A percentile compares a stretch with the other conserved stretches of the same genome.
phyloP scores from a whole-genome alignment of 768 basidiomycete genomes.

The Pleurotus tuber-regium region DNA sequence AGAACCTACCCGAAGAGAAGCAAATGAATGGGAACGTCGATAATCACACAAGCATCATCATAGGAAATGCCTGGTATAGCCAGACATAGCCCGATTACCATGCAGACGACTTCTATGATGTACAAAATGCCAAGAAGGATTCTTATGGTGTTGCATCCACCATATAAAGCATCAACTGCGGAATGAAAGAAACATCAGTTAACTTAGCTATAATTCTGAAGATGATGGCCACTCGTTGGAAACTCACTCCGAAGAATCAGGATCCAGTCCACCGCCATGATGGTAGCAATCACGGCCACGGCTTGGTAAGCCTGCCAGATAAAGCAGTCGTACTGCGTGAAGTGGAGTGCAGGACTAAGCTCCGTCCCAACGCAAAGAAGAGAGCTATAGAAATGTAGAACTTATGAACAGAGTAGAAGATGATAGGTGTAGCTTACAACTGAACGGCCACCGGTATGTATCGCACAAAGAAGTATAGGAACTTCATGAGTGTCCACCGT shows the following conservation, averaged over 20 bases:
- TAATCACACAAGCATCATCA: background rate
- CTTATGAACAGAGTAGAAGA: no score
- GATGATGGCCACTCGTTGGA: no score
- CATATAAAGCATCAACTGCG: no score
- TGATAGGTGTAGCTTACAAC: no score
- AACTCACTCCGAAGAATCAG: background rate
- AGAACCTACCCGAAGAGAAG: background rate
- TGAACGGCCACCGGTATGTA: background rate
- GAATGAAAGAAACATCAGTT: no score
- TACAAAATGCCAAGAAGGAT: background rate
- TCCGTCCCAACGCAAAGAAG: no score
- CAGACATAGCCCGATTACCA: background rate
- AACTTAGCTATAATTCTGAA: no score
- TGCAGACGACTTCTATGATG: background rate
- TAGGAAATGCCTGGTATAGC: background rate
- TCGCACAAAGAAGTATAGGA: background rate
- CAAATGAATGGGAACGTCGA: background rate
- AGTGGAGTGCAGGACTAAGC: no score
- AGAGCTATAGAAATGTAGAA: no score
- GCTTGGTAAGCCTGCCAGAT: background rate
- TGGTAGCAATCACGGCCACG: background rate
- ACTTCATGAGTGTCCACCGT: background rate
- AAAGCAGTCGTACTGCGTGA: background rate
- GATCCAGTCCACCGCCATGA: background rate
- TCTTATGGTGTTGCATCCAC: no score